phyloP scores from a whole-genome alignment of 108 stramenopile genomes.

The Cyclotella sp. region DNA sequence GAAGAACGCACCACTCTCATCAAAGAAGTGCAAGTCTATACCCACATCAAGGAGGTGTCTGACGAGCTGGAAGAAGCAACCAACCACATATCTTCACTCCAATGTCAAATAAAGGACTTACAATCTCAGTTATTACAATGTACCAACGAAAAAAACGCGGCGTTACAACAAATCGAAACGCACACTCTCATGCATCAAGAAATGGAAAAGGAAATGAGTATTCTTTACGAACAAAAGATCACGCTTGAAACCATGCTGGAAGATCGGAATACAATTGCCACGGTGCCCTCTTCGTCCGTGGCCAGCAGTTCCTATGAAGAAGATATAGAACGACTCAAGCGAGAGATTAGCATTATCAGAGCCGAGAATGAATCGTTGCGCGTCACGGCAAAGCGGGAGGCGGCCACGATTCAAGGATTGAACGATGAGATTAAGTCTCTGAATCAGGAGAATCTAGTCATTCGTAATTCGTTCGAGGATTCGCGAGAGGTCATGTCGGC shows the following conservation, averaged over 20 bases:
- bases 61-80: conserved; percentile 6
- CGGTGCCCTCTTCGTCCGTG: neutral
- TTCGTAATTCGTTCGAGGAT: conserved; percentile 12
- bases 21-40: conserved; percentile 29
- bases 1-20: conserved; percentile 32
- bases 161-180: neutral
- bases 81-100: neutral
- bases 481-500: neutral
- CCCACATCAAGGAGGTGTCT: conserved; percentile 21
- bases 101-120: conserved; percentile 6
- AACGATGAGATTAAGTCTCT: conserved; percentile 25
- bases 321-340: conserved; percentile 8
- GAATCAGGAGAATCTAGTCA: neutral
- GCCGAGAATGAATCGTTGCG: conserved; percentile 33
- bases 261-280: neutral
- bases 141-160: neutral
- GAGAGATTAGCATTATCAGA: conserved; percentile 10
- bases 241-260: neutral
- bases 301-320: neutral
- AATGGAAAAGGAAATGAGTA: conserved; percentile 12
- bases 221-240: conserved; percentile 12
- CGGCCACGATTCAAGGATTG: neutral
- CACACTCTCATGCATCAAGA: conserved; percentile 7
- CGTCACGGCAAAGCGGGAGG: neutral
- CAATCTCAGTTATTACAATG: neutral